A percentile compares a stretch with the other conserved stretches of the same genome.
Evolutionary conservation across 192 early-diverging fungal genomes (phyloP).

Genomic region (Coemansia sp.): DNA sequence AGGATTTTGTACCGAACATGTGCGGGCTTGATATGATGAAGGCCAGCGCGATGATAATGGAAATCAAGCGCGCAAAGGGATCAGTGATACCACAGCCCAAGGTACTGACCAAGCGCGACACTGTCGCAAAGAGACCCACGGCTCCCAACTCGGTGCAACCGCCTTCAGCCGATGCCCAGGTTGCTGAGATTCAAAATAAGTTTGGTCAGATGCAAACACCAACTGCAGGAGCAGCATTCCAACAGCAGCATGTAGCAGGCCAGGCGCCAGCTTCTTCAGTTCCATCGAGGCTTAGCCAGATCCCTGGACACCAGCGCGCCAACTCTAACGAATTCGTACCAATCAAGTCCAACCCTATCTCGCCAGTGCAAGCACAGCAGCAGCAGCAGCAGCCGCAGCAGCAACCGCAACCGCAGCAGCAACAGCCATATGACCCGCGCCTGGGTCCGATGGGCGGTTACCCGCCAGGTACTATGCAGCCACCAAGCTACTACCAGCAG

Average conservation of each 20-base stretch:
- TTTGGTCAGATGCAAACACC: constrained; percentile 40
- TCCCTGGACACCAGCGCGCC: constrained; percentile 31
- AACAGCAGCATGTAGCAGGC: constrained; percentile 3
- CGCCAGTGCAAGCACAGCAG: constrained; percentile 17
- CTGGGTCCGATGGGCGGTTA: constrained; percentile 43
- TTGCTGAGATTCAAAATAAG: constrained; percentile 28
- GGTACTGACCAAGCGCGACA: constrained; percentile 50
- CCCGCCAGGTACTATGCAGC: constrained; percentile 46
- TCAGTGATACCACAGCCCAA: constrained; percentile 35
- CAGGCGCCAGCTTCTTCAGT: constrained; percentile 21
- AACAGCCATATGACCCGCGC: constrained; percentile 11
- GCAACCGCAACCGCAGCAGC: constrained; percentile 25
- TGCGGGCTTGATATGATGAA: constrained; percentile 88
- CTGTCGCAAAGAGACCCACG: constrained; percentile 37
- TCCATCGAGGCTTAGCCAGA: constrained; percentile 28
- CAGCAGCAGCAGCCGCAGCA: constrained; percentile 25
- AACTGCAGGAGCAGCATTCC: constrained; percentile 23
- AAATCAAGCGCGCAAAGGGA: constrained; percentile 67
- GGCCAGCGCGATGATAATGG: constrained; percentile 82
- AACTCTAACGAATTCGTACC: constrained; percentile 54
- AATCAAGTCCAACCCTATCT: constrained; percentile 38
- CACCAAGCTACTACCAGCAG: constrained; percentile 52
- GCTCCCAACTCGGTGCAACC: neutral
- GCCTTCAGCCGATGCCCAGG: constrained; percentile 33
- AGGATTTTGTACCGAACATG: constrained; percentile 83